Conservation (phyloP, 371 early-diverging fungal species). For the Dichotomocladium elegans region DNA sequence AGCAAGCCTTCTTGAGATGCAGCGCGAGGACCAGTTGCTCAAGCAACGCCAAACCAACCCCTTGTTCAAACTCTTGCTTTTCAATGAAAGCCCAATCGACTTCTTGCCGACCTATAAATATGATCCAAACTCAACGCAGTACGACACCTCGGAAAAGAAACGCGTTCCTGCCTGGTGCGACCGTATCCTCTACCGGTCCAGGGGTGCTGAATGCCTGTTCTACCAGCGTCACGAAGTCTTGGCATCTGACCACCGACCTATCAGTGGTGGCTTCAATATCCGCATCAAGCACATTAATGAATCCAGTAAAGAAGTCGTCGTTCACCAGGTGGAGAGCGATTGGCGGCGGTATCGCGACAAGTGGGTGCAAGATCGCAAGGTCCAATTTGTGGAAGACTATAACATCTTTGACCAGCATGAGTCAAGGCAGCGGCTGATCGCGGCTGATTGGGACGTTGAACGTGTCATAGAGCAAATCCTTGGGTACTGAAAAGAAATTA, state of each 20-base stretch:
- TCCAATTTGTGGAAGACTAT: constrained; percentile 24
- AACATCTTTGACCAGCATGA: constrained; percentile 22
- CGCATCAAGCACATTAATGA: constrained; percentile 54
- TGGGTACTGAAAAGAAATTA: too few relatives aligned
- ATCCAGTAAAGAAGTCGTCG: not conserved
- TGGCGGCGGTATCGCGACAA: not conserved
- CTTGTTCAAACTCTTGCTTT: constrained; percentile 57
- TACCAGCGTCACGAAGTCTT: constrained; percentile 59
- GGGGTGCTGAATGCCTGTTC: constrained; percentile 30
- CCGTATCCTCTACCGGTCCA: constrained; percentile 59
- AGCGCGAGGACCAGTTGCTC: constrained; percentile 68
- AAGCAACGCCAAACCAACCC: constrained; percentile 53
- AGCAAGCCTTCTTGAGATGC: constrained; percentile 23
- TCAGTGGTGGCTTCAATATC: constrained; percentile 59
- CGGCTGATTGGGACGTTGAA: constrained; percentile 1
- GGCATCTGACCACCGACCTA: constrained; percentile 81
- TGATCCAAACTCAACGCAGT: constrained; percentile 61
- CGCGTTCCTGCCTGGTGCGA: constrained; percentile 88
- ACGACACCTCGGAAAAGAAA: constrained; percentile 80
- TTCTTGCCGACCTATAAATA: constrained; percentile 91
- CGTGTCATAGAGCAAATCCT: not conserved
- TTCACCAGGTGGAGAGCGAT: not conserved
- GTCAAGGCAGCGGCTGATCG: constrained; percentile 5
- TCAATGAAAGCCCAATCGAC: constrained; percentile 59
- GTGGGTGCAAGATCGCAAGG: constrained; percentile 12